These are phyloP conservation scores for Podospora appendiculata DNA, from an alignment of 495 filamentous ascomycete genomes.

Conservation along the genomic window DNA sequence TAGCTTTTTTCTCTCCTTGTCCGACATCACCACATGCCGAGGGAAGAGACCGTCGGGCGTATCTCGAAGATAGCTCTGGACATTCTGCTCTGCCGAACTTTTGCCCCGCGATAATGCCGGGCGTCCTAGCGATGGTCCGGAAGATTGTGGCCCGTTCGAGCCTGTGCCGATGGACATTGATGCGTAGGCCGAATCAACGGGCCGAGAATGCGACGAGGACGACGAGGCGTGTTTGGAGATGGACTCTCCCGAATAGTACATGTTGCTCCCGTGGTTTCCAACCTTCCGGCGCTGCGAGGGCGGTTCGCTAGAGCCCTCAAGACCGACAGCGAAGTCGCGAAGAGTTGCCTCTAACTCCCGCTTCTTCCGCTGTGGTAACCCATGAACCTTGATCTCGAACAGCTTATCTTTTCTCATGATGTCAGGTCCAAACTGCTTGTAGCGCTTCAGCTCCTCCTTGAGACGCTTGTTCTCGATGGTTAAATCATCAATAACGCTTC, in stretches of 20 bases:
- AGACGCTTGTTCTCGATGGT: conserved; percentile 65
- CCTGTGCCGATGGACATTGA: conserved; percentile 54
- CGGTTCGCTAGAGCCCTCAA: conserved; percentile 39
- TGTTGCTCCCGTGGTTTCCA: conserved; percentile 22
- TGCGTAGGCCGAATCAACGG: conserved; percentile 65
- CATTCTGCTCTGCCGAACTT: conserved; percentile 36
- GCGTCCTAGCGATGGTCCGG: conserved; percentile 16
- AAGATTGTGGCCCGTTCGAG: conserved; percentile 25
- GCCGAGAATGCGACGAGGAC: conserved; percentile 45
- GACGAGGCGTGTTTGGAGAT: conserved; percentile 39
- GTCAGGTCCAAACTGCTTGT: conserved; percentile 53
- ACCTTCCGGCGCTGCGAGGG: conserved; percentile 23
- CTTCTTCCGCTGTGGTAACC: conserved; percentile 56
- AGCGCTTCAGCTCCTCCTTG: conserved; percentile 59
- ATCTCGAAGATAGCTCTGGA: conserved; percentile 52
- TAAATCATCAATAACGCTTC: conserved; percentile 65
- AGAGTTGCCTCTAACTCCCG: conserved; percentile 66
- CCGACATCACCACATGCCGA: conserved; percentile 45
- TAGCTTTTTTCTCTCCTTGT: conserved; percentile 61
- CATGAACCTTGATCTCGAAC: conserved; percentile 70
- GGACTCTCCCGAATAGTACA: conserved; percentile 21
- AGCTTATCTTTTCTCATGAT: conserved; percentile 57
- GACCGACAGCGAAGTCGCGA: conserved; percentile 52
- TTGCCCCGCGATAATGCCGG: conserved; percentile 15
- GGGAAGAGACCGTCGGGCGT: conserved; percentile 54